Evolutionary conservation across 108 stramenopile genomes (phyloP).

Genomic region (Skeletonema grethae): DNA sequence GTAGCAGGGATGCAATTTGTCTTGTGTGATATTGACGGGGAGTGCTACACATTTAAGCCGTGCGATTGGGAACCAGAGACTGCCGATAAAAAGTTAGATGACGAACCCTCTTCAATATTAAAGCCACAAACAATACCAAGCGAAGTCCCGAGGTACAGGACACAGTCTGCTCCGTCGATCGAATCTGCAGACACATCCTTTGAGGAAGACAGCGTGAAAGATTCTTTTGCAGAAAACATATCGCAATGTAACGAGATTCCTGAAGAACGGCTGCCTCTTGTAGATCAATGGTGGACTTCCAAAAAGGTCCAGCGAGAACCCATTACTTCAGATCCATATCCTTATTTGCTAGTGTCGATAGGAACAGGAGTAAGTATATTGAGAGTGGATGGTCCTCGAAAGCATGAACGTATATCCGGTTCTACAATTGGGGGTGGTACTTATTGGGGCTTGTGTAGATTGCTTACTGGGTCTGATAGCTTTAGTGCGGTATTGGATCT

Average conservation of each 20-base stretch:
- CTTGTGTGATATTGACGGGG: constrained; percentile 86
- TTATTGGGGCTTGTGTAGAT: constrained; percentile 97
- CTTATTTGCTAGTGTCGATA: constrained; percentile 96
- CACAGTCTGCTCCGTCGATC: neutral
- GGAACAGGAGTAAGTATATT: constrained; percentile 97
- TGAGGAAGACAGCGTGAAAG: neutral
- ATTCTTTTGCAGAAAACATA: neutral
- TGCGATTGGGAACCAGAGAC: constrained; percentile 31
- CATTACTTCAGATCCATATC: constrained; percentile 72
- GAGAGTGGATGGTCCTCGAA: constrained; percentile 92
- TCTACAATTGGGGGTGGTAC: constrained; percentile 99
- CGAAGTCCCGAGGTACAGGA: neutral
- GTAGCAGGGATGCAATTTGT: constrained; percentile 98
- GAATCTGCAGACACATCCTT: neutral
- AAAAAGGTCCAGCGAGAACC: constrained; percentile 87
- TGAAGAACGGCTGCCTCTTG: constrained; percentile 21
- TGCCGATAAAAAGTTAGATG: neutral
- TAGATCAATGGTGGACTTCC: constrained; percentile 87
- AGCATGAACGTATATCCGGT: constrained; percentile 96
- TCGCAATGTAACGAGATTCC: neutral
- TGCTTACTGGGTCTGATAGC: constrained; percentile 89
- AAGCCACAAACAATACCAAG: neutral
- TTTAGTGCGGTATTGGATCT: constrained; percentile 92
- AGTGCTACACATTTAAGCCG: constrained; percentile 96
- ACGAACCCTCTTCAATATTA: neutral